A percentile compares a stretch with the other conserved stretches of the same genome.
phyloP scores from a whole-genome alignment of 1,139 yeast species.

The Lodderomyces oxycetoniae region DNA sequence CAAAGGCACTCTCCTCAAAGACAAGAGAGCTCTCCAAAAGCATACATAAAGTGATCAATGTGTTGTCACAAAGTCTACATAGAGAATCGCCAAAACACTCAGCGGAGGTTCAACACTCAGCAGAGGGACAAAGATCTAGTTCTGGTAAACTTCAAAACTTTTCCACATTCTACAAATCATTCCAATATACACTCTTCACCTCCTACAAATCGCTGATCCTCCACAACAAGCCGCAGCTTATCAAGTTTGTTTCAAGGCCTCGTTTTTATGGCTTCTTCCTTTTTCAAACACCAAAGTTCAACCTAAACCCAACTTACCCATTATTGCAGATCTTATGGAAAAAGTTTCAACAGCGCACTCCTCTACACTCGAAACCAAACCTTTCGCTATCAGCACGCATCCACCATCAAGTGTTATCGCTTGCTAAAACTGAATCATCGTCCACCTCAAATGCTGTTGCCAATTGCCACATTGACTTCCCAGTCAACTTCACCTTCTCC shows the following conservation, averaged over 20 bases:
- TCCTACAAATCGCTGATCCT: conserved; percentile 19
- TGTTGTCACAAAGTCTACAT: conserved; percentile 24
- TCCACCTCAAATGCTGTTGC: conserved; percentile 17
- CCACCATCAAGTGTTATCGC: conserved; percentile 33
- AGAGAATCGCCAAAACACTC: neutral
- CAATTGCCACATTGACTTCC: conserved; percentile 55
- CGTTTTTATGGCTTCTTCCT: too few species aligned
- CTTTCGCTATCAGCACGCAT: conserved; percentile 32
- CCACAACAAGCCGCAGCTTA: neutral
- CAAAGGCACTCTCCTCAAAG: conserved; percentile 19
- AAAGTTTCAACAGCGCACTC: too few species aligned
- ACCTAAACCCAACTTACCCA: too few species aligned
- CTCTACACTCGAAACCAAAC: conserved; percentile 13
- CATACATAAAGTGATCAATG: conserved; percentile 29
- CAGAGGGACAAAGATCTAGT: conserved; percentile 1
- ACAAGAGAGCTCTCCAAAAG: conserved; percentile 25
- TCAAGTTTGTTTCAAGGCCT: too few species aligned
- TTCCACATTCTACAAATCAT: conserved; percentile 2
- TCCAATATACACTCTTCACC: conserved; percentile 2
- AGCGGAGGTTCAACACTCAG: conserved; percentile 10
- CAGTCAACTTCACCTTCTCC: conserved; percentile 32
- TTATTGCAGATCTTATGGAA: too few species aligned
- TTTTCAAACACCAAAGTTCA: too few species aligned
- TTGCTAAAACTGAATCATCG: conserved; percentile 32
- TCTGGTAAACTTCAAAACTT: conserved; percentile 5